Evolutionary conservation across 169 alveolate species (phyloP).

Genomic region (Plasmodium berghei): DNA sequence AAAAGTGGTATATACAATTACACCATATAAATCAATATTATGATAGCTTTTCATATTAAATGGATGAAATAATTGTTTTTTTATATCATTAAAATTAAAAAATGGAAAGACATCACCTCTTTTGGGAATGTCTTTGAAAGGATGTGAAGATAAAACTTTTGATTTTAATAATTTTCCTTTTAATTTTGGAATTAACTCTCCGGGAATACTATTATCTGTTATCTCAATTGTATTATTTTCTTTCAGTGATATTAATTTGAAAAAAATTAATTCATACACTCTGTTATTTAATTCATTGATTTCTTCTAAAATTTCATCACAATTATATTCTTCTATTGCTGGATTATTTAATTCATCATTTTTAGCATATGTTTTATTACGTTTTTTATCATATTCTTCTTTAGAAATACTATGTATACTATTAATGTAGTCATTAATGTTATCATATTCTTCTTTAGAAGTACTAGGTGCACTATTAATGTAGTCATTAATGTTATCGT

Average conservation of each 20-base stretch:
- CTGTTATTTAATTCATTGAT: slow-evolving; percentile 5
- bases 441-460: no score
- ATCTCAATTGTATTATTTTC: slow-evolving; percentile 20
- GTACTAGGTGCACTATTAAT: no score
- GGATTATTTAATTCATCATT: background rate
- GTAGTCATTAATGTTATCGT: no score
- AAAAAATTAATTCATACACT: slow-evolving; percentile 42
- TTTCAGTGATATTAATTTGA: slow-evolving; percentile 54
- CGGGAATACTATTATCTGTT: background rate
- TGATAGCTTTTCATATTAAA: slow-evolving; percentile 3
- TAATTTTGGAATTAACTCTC: background rate
- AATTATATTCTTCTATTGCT: background rate
- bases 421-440: no score
- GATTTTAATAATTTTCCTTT: slow-evolving; percentile 11
- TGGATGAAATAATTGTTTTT: slow-evolving; percentile 32
- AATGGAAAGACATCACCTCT: slow-evolving; percentile 38
- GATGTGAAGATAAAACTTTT: slow-evolving; percentile 27
- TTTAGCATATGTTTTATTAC: background rate
- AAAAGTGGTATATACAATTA: slow-evolving; percentile 20
- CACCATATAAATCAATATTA: slow-evolving; percentile 2
- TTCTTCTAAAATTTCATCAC: slow-evolving; percentile 17
- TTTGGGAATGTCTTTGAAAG: slow-evolving; percentile 1
- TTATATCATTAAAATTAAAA: slow-evolving; percentile 13
- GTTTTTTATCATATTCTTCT: no score
- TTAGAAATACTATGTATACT: background rate